These are phyloP conservation scores for Excoecaria agallocha DNA, from an alignment of 345 rosid species.

Conservation along the genomic window DNA sequence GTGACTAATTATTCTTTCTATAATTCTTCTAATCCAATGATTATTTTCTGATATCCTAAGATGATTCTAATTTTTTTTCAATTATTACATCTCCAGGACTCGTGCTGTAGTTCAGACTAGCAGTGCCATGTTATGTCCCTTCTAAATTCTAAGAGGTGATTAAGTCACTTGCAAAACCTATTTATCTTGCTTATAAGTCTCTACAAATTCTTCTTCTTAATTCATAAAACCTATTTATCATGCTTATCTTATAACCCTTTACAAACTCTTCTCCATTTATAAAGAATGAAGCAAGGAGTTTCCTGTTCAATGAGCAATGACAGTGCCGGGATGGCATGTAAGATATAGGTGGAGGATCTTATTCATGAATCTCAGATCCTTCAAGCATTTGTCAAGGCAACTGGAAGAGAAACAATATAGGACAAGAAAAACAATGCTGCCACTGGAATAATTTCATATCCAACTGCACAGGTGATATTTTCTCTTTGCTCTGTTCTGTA, in stretches of 20 bases:
- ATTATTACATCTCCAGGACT: not conserved
- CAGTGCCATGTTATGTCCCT: not conserved
- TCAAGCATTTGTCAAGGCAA: slow-evolving; percentile 58
- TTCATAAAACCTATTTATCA: too few relatives aligned
- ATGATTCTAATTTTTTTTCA: not conserved
- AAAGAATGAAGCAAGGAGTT: not conserved
- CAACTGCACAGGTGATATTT: slow-evolving; percentile 59
- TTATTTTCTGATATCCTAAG: not conserved
- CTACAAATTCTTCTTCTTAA: too few relatives aligned
- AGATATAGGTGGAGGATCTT: slow-evolving; percentile 64
- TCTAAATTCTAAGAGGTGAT: not conserved
- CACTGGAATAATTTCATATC: slow-evolving; percentile 64
- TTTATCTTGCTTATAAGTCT: not conserved
- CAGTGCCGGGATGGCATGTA: not conserved
- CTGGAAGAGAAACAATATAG: slow-evolving; percentile 61
- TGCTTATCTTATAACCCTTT: too few relatives aligned
- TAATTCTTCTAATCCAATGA: not conserved
- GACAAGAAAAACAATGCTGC: slow-evolving; percentile 72
- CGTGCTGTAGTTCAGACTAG: not conserved
- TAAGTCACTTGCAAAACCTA: not conserved
- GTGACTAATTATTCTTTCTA: not conserved
- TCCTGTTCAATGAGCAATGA: not conserved
- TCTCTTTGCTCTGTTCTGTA: not conserved
- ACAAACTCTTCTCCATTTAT: not conserved
- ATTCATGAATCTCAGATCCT: slow-evolving; percentile 48